phyloP scores from a whole-genome alignment of 2,329 filamentous ascomycete genomes.

The Catunica adiposa region DNA sequence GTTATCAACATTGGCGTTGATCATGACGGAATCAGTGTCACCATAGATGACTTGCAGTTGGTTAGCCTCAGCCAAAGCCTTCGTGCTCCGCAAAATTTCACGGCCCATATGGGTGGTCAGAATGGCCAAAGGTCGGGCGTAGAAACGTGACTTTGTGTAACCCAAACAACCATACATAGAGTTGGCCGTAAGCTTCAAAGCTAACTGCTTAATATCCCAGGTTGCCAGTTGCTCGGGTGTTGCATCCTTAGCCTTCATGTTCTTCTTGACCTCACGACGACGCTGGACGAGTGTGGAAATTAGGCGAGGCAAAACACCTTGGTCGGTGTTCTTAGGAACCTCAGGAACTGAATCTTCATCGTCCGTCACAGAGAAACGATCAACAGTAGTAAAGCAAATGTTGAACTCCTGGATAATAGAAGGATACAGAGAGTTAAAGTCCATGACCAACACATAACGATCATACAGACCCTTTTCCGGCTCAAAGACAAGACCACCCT shows the following conservation, averaged over 20 bases:
- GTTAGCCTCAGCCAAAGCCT: conserved; percentile 82
- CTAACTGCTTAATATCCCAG: conserved; percentile 97
- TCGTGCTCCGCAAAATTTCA: conserved; percentile 91
- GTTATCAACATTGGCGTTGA: conserved; percentile 94
- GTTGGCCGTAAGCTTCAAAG: conserved; percentile 92
- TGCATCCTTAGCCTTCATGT: conserved; percentile 89
- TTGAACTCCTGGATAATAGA: conserved; percentile 99
- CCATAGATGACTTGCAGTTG: conserved; percentile 93
- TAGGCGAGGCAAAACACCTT: conserved; percentile 75
- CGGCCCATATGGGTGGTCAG: conserved; percentile 94
- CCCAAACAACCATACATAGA: conserved; percentile 99
- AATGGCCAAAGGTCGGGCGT: conserved; percentile 83
- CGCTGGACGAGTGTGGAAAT: conserved; percentile 84
- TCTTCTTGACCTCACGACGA: conserved; percentile 77
- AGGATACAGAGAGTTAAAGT: conserved; percentile 97
- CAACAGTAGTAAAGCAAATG: conserved; percentile 97
- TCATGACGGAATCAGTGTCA: conserved; percentile 99
- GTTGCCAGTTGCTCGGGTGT: conserved; percentile 75
- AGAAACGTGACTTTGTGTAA: conserved; percentile 93
- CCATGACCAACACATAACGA: conserved; percentile 97
- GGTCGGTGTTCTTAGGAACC: conserved; percentile 59
- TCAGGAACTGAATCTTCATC: conserved; percentile 83
- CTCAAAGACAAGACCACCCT: conserved; percentile 95
- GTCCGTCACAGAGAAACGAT: conserved; percentile 52
- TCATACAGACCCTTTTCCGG: conserved; percentile 95